phyloP scores from a whole-genome alignment of 306 rosid species.

The Erythrophleum fordii region DNA sequence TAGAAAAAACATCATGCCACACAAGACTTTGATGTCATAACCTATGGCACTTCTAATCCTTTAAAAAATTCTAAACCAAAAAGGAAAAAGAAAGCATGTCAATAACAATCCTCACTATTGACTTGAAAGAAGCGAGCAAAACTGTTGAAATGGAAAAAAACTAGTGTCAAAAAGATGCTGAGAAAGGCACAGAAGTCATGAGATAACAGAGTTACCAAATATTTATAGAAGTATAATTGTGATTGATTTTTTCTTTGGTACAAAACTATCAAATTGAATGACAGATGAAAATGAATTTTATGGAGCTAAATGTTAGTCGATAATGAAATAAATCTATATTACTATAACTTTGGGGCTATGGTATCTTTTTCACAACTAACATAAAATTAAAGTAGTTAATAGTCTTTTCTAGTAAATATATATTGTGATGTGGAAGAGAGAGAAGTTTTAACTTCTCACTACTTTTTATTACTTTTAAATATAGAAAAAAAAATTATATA shows the following conservation, averaged over 20 bases:
- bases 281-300: background rate
- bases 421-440: background rate
- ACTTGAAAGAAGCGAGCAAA: conserved; percentile 23
- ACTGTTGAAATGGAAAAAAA: background rate
- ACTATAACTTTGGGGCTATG: background rate
- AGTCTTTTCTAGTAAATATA: background rate
- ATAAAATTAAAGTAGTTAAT: background rate
- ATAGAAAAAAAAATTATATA: background rate
- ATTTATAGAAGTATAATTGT: background rate
- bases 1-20: background rate
- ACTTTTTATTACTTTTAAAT: background rate
- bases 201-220: conserved; percentile 11
- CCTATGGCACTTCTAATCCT: background rate
- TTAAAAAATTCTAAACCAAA: background rate
- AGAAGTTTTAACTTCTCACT: background rate
- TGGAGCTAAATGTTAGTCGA: background rate
- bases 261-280: conserved; percentile 8
- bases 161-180: background rate
- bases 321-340: background rate
- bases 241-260: background rate
- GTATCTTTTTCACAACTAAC: background rate
- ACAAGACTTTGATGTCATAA: background rate
- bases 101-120: conserved; percentile 6
- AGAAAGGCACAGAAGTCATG: conserved; percentile 10
- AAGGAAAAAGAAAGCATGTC: background rate